Base-by-base conservation (phyloP, 2,329 filamentous ascomycete genomes). In the Sporothrix brasiliensis region DNA sequence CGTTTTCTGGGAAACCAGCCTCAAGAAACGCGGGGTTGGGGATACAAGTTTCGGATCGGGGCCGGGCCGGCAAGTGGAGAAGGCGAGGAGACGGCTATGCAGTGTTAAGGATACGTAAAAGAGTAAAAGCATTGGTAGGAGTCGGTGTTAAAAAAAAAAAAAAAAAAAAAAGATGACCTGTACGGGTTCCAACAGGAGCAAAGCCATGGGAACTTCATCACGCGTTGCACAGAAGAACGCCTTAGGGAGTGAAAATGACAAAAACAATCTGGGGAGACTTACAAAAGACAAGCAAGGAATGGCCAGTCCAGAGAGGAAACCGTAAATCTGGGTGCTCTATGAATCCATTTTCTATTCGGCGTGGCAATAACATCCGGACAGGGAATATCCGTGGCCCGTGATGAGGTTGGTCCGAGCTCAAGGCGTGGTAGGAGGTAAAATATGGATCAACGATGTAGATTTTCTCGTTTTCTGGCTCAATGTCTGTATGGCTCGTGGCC, bases 391-490 rank as follows among this genome's bases (percentile, higher is more conserved):
- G n/a, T n/a, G n/a, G n/a, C 56, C 56, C 56, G 56, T 44, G 34
- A 61, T 44, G 39, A 61, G 56, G 24, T 24, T 58, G 27, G 54
- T 39, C 27, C 54, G 34, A n/a, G 54, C 54, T 58, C 30, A 14
- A 14, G 41, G 41, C 11, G 11, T 44, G 14, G 41, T n/a, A n/a
- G 50, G 50, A n/a, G n/a, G n/a, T n/a, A n/a, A n/a, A n/a, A n/a
- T n/a, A n/a, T n/a, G n/a, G n/a, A n/a, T n/a, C n/a, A 14, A 61
- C 44, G 3, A 69, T 53, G 21, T 69, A 69, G 11, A 69, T 16
- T 5, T 47, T 19, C 44, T 47, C 44, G 4, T 47, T 47, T 16
- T 5, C 44, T 47, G 44, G 44, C 44, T 47, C 14, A 16, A 47
- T 16, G 2, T 47, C 14, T 14, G 44, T 16, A 16, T 16, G 44